Conservation (phyloP, 306 rosid species). For the Quillaja saponaria region DNA sequence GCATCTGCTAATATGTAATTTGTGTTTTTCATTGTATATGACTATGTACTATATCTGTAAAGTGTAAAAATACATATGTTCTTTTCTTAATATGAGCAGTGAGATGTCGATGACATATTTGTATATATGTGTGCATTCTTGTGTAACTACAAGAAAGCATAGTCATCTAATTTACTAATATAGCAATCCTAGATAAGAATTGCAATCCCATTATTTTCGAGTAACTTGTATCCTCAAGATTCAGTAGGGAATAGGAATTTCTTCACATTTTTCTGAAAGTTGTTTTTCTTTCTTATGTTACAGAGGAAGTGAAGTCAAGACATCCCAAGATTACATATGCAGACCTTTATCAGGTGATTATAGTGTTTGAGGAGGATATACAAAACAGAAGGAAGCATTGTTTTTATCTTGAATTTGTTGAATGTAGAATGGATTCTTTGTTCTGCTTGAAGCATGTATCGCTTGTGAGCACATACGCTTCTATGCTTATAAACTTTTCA, state of each 20-base stretch:
- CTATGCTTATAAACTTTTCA: too few relatives aligned
- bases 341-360: conserved; percentile 85
- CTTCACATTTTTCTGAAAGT: conserved; percentile 15
- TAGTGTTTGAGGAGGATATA: too few relatives aligned
- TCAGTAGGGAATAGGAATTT: not conserved
- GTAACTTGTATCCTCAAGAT: not conserved
- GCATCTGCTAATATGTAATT: too few relatives aligned
- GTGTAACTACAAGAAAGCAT: too few relatives aligned
- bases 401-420: conserved; percentile 1
- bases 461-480: too few relatives aligned
- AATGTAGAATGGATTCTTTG: conserved; percentile 3
- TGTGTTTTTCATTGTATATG: too few relatives aligned
- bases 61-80: too few relatives aligned
- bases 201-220: not conserved
- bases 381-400: not conserved
- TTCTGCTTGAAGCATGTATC: conserved; percentile 3
- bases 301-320: conserved; percentile 86
- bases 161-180: too few relatives aligned
- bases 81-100: too few relatives aligned
- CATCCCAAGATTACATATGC: conserved; percentile 76
- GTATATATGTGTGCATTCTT: too few relatives aligned
- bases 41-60: too few relatives aligned
- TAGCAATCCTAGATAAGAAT: not conserved
- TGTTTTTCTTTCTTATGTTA: conserved; percentile 40
- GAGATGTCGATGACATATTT: too few relatives aligned